Evolutionary conservation across 305 asterid species (phyloP), one percentile per base, ranked within the genome.

Genomic region (Lippia alba): DNA sequence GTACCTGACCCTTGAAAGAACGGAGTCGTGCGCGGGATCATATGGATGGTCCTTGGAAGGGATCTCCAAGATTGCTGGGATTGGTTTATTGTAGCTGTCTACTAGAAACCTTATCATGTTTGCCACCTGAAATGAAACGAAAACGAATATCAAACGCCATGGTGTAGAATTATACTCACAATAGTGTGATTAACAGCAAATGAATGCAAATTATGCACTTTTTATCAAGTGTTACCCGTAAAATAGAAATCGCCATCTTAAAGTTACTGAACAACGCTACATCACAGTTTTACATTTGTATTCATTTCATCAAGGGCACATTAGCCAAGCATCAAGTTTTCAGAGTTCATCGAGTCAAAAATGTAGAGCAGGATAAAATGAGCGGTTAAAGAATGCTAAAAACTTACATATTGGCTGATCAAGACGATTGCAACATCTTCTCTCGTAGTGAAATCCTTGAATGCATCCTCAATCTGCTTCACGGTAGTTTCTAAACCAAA

Each of bases 1-100:
- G 85, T 90, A 78, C 81, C 80, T 86, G 72, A 89, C 91, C 55
- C 91, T 82, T 5, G 92, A 89, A 33, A 86, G 85, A 67, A 89
- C 85, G 12, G 91, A 89, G 70, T 89, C 91, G 12, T 83, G 89
- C 1, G 88, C 85, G 18, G 96, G 92, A 83, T 89, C 93, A 41
- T 89, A 86, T 0, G 93, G 96, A 59, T 86, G 92, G 78, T 86
- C 92, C 88, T 89, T 89, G 58, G 96, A 89, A 24, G 93, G 96
- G 60, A 89, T 89, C 84, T 89, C 93, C 74, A 89, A 18, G 69
- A 86, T 89, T 62, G 93, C 96, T 5, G 96, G 92, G 51, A 89
- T 65, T 54, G 89, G 91, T 60, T 82, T 83, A 74, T 89, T 89
- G 68, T 89, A 89, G 85, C 96, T 80, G 83, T 89, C 96, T 7